phyloP scores from a whole-genome alignment of 495 filamentous ascomycete species.

The Talaromyces trachyspermus region DNA sequence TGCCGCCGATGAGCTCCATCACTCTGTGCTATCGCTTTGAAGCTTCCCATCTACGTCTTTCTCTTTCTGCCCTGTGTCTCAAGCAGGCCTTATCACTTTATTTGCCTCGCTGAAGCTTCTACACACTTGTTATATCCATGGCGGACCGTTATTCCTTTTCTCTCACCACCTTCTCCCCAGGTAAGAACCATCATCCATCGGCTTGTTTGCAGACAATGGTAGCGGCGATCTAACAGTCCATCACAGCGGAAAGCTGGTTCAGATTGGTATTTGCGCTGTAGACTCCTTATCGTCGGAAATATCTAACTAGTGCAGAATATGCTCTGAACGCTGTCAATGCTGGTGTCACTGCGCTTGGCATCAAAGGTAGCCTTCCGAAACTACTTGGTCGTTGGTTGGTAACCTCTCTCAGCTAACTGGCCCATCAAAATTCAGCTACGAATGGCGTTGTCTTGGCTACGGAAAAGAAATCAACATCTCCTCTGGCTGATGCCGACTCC shows the following conservation, averaged over 20 bases:
- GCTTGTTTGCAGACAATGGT: slow-evolving; percentile 12
- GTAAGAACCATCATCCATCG: slow-evolving; percentile 42
- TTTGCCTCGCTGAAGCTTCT: slow-evolving; percentile 7
- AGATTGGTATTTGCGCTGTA: slow-evolving; percentile 42
- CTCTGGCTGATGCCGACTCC: slow-evolving; percentile 89
- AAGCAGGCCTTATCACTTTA: slow-evolving; percentile 13
- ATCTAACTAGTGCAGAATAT: slow-evolving; percentile 63
- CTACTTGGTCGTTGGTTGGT: background rate
- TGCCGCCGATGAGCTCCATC: slow-evolving; percentile 5
- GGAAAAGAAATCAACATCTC: slow-evolving; percentile 98
- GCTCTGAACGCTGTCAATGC: slow-evolving; percentile 98
- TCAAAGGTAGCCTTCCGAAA: slow-evolving; percentile 64
- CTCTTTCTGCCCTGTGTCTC: background rate
- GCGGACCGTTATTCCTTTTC: slow-evolving; percentile 99
- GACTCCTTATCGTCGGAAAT: slow-evolving; percentile 1
- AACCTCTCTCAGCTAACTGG: too few relatives aligned
- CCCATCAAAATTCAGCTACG: slow-evolving; percentile 37
- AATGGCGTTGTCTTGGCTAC: slow-evolving; percentile 99
- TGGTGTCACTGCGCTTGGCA: slow-evolving; percentile 94
- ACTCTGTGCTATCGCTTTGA: background rate
- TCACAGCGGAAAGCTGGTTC: slow-evolving; percentile 81
- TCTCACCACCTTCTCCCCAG: slow-evolving; percentile 99
- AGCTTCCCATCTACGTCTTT: slow-evolving; percentile 8
- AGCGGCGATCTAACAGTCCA: slow-evolving; percentile 37
- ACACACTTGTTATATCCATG: slow-evolving; percentile 47